Evolutionary conservation across 2,329 filamentous ascomycete genomes (phyloP), one percentile per base, ranked within the genome.

Genomic region (Monilinia laxa): DNA sequence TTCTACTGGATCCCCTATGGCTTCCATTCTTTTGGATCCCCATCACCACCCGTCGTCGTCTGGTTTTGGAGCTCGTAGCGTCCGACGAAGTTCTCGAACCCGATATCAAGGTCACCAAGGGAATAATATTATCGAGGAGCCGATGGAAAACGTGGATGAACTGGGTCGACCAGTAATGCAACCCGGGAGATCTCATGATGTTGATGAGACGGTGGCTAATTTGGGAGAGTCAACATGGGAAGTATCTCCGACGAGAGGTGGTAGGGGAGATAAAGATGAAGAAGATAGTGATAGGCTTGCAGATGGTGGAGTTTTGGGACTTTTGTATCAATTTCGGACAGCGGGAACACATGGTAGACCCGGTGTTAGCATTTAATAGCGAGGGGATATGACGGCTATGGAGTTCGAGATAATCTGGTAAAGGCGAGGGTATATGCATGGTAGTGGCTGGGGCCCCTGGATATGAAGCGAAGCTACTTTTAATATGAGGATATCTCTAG

Each of bases 11-110:
- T 73, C 84, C 12, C 89, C 89, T 5, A 88, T 91, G 83, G 85
- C 87, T 23, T 92, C 90, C 1, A 85, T 91, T 70, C 81, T 93
- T 1, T 81, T 93, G 2, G 90, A 93, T 77, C 87, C 90, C 2
- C 90, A 91, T 74, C 88, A 93, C 69, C 90, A 93, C 68, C 90
- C 90, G 7, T 80, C 82, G 1, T 79, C 80, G 1, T 81, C 83
- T 12, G 79, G 79, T 6, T 76, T 80, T 47, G 79, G 79, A 2
- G 78, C 73, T 23, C 80, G 81, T 51, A 84, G 82, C 62, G 73
- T 79, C n/a, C 79, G 85, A 68, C 78, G 80, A 62, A 76, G 78
- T 18, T 82, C 79, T 79, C 67, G 78, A 80, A 74, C 63, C 73
- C 79, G 75, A 63, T 82, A 81, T 71, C 82, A 79, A 59, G 80